phyloP scores from a whole-genome alignment of 306 rosid species.

The Luffa aegyptiaca region DNA sequence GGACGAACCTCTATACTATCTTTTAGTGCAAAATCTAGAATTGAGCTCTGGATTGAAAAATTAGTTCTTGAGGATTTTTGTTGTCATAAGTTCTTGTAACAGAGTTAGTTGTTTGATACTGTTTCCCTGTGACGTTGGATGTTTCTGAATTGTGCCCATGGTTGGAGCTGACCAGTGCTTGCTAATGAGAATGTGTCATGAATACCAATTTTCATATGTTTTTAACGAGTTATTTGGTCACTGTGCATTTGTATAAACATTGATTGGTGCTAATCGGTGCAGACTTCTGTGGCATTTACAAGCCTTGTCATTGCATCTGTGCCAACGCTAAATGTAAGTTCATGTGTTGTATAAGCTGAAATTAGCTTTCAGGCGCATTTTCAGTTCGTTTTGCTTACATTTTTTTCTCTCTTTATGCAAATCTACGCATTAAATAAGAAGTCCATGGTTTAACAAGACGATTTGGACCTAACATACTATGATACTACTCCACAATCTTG shows the following conservation, averaged over 20 bases:
- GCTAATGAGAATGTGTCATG: neutral
- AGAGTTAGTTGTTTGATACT: neutral
- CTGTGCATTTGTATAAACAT: neutral
- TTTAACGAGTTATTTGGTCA: neutral
- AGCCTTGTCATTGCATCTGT: constrained; percentile 80
- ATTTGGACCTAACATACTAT: neutral
- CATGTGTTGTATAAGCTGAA: constrained; percentile 10
- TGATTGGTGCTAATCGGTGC: constrained; percentile 23
- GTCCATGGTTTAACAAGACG: neutral
- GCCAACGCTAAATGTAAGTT: constrained; percentile 73
- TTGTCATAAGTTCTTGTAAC: neutral
- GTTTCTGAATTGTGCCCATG: neutral
- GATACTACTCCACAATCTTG: neutral
- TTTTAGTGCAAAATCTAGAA: neutral
- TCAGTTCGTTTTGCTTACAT: neutral
- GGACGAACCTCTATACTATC: neutral
- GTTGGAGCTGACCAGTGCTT: neutral
- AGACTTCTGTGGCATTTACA: constrained; percentile 83
- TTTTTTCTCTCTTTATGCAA: neutral
- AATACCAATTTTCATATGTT: neutral
- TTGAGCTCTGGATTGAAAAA: neutral
- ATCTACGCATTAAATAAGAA: neutral
- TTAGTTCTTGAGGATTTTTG: neutral
- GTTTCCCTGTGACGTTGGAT: neutral
- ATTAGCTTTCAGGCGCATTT: neutral